These are phyloP conservation scores for Houttuynia cordata DNA, from an alignment of 164 flowering plant species.

Conservation along the genomic window DNA sequence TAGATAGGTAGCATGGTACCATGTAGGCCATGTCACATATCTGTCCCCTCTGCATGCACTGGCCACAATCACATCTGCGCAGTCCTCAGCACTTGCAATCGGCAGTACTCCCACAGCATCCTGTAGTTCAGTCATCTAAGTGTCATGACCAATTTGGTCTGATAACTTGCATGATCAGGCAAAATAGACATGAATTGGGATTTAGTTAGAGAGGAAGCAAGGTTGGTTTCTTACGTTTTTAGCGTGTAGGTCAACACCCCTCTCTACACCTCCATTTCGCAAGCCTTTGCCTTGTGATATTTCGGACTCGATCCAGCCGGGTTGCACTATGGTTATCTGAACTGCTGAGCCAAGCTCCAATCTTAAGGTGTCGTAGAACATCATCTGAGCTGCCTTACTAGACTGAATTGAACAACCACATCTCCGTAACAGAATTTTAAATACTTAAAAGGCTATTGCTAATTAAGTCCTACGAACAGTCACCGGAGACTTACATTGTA, in stretches of 20 bases:
- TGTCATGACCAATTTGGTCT: background rate
- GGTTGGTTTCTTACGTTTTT: constrained; percentile 24
- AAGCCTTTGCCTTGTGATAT: constrained; percentile 30
- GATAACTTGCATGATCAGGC: no score
- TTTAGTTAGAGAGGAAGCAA: background rate
- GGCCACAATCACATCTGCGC: constrained; percentile 37
- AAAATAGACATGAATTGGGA: no score
- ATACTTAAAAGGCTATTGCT: no score
- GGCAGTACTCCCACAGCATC: constrained; percentile 21
- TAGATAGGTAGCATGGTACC: constrained; percentile 3
- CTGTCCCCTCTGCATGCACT: constrained; percentile 36
- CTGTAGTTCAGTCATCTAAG: constrained; percentile 13
- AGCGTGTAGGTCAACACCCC: constrained; percentile 24
- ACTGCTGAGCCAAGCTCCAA: constrained; percentile 37
- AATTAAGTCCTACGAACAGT: background rate
- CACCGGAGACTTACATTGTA: constrained; percentile 19
- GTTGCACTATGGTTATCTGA: constrained; percentile 37
- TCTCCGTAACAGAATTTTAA: background rate
- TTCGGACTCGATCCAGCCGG: constrained; percentile 51
- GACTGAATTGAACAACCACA: constrained; percentile 24
- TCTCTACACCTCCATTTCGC: constrained; percentile 20
- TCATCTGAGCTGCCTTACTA: constrained; percentile 51
- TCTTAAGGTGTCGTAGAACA: constrained; percentile 42
- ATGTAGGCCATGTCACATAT: constrained; percentile 28
- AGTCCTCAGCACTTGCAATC: constrained; percentile 11